Evolutionary conservation across 257 asterid species (phyloP).

Genomic region (Nicotiana obtusifolia): DNA sequence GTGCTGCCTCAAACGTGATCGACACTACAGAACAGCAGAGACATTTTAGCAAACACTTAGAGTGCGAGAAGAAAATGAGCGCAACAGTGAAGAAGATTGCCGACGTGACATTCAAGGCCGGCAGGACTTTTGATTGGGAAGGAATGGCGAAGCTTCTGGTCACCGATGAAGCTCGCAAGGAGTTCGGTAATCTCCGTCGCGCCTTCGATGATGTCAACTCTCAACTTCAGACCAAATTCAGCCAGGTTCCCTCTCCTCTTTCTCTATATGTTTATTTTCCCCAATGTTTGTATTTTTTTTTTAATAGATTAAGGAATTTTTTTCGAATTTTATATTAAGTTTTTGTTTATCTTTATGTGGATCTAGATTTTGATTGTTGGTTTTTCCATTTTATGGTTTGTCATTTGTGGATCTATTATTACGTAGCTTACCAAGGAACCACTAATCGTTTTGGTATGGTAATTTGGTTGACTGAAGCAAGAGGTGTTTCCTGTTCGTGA

Average conservation of each 20-base stretch:
- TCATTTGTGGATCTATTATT: background rate
- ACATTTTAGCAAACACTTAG: background rate
- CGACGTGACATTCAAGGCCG: slow-evolving; percentile 83
- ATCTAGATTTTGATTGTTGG: background rate
- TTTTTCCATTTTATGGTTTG: background rate
- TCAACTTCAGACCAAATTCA: slow-evolving; percentile 87
- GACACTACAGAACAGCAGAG: background rate
- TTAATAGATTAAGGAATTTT: background rate
- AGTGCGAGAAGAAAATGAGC: slow-evolving; percentile 45
- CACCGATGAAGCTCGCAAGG: slow-evolving; percentile 93
- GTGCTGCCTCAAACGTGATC: too few relatives aligned
- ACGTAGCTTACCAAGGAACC: background rate
- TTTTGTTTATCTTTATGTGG: background rate
- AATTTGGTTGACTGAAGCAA: background rate
- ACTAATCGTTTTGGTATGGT: background rate
- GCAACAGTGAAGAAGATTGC: slow-evolving; percentile 77
- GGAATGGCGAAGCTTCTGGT: slow-evolving; percentile 90
- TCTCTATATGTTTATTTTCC: background rate
- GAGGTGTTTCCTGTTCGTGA: background rate
- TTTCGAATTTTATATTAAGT: background rate
- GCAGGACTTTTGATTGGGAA: slow-evolving; percentile 77
- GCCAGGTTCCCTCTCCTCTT: slow-evolving; percentile 52
- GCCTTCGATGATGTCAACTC: slow-evolving; percentile 88
- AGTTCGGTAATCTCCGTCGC: slow-evolving; percentile 84
- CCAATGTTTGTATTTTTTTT: background rate